Evolutionary conservation across 2,329 filamentous ascomycete genomes (phyloP).

Genomic region (Hirsutella thompsonii): DNA sequence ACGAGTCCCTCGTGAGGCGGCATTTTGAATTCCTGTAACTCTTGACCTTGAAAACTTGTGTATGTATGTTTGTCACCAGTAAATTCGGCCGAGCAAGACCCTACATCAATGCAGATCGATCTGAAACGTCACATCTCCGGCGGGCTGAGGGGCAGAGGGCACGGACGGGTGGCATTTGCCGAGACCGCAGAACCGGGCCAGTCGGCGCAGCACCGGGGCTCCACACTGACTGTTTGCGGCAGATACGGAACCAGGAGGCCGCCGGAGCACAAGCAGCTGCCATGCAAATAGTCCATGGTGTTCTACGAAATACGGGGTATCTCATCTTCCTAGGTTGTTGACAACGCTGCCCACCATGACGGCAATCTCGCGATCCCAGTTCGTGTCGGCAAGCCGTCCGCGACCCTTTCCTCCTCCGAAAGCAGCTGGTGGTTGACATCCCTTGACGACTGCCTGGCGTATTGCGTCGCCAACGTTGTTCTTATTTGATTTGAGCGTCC

Average conservation of each 20-base stretch:
- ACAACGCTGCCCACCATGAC: constrained; percentile 87
- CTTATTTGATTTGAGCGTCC: constrained; percentile 66
- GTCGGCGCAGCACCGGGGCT: neutral
- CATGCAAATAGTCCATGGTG: neutral
- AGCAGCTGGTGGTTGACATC: constrained; percentile 54
- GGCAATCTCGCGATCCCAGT: constrained; percentile 83
- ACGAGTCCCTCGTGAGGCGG: constrained; percentile 48
- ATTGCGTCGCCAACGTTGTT: constrained; percentile 65
- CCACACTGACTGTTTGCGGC: neutral
- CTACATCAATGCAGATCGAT: neutral
- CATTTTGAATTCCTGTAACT: constrained; percentile 33
- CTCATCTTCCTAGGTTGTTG: constrained; percentile 34
- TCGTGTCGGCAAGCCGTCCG: constrained; percentile 31
- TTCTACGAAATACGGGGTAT: neutral
- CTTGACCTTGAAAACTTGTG: too few relatives aligned
- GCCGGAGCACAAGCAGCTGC: neutral
- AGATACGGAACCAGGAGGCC: neutral
- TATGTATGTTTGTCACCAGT: neutral
- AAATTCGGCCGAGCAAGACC: neutral
- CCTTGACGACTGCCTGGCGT: constrained; percentile 68
- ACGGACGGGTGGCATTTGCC: neutral
- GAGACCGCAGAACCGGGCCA: neutral
- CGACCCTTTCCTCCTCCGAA: constrained; percentile 29
- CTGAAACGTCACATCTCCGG: neutral
- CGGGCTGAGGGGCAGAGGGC: neutral